Evolutionary conservation across 768 basidiomycete species (phyloP).

Genomic region (Suillus tomentosus): DNA sequence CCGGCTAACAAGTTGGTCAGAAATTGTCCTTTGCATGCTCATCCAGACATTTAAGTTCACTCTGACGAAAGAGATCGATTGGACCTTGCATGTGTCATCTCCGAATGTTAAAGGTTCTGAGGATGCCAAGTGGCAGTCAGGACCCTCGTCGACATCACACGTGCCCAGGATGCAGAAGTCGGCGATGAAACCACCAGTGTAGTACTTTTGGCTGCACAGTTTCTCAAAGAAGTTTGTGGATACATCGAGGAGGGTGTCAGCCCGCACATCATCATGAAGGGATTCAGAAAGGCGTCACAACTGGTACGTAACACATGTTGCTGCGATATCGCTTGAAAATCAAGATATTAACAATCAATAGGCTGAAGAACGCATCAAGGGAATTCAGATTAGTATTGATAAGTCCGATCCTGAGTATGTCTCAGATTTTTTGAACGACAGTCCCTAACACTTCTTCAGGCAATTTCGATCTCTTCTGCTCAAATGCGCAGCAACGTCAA

Average conservation of each 20-base stretch:
- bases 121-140: slow-evolving; percentile 34
- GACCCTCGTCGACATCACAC: slow-evolving; percentile 97
- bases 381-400: slow-evolving; percentile 88
- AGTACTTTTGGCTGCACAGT: slow-evolving; percentile 89
- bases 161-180: slow-evolving; percentile 97
- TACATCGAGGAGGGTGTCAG: slow-evolving; percentile 98
- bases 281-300: slow-evolving; percentile 84
- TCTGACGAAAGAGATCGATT: slow-evolving; percentile 14
- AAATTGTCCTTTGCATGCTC: slow-evolving; percentile 8
- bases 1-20: background rate
- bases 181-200: slow-evolving; percentile 99
- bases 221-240: slow-evolving; percentile 87
- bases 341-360: slow-evolving; percentile 31
- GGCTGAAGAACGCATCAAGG: slow-evolving; percentile 86
- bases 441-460: slow-evolving; percentile 42
- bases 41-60: slow-evolving; percentile 14
- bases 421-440: slow-evolving; percentile 33
- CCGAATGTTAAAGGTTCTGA: slow-evolving; percentile 13
- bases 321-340: slow-evolving; percentile 14
- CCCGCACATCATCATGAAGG: slow-evolving; percentile 97
- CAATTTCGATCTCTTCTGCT: slow-evolving; percentile 91
- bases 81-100: slow-evolving; percentile 12
- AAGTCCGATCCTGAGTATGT: slow-evolving; percentile 87
- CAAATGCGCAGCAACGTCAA: slow-evolving; percentile 98
- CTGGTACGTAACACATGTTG: slow-evolving; percentile 52